Percentiles rank a stretch among this genome's conserved stretches.
These are phyloP conservation scores for Xanthoconium separans DNA, from an alignment of 1,284 basidiomycete species.

Conservation along the genomic window DNA sequence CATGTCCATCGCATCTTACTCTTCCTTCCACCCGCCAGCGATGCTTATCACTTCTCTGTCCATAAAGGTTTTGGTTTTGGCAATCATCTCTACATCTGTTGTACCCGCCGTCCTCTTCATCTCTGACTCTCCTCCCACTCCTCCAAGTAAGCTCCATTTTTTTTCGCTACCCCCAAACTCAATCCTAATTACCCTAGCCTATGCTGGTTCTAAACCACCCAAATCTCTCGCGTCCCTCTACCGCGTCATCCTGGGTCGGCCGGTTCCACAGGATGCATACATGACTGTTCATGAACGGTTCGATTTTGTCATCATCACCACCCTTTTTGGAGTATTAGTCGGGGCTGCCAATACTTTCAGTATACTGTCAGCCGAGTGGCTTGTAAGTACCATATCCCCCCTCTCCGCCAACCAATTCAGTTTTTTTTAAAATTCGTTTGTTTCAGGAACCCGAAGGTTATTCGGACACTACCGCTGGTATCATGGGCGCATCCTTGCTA, in stretches of 20 bases:
- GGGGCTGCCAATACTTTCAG: conserved; percentile 60
- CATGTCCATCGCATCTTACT: neutral
- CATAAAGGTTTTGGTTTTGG: conserved; percentile 64
- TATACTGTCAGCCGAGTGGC: conserved; percentile 62
- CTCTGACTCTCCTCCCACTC: conserved; percentile 59
- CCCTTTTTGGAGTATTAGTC: conserved; percentile 63
- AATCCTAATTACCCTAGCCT: conserved; percentile 42
- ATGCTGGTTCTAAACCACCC: conserved; percentile 58
- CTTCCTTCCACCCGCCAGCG: neutral
- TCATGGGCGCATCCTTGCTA: conserved; percentile 68
- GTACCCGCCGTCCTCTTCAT: conserved; percentile 59
- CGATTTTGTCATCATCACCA: conserved; percentile 61
- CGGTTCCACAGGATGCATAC: conserved; percentile 40
- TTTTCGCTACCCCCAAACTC: neutral
- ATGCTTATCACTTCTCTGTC: neutral
- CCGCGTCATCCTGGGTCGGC: conserved; percentile 53
- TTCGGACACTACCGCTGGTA: conserved; percentile 57
- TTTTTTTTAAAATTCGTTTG: neutral
- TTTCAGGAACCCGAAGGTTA: conserved; percentile 71
- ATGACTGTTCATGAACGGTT: conserved; percentile 66
- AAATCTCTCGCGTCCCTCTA: conserved; percentile 53
- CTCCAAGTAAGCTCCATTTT: conserved; percentile 55
- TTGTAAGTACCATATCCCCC: conserved; percentile 43
- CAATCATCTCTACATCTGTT: conserved; percentile 61
- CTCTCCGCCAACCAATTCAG: too few species aligned